These are phyloP conservation scores for Entomortierella lignicola DNA, from an alignment of 192 early-diverging fungal species.

Conservation along the genomic window DNA sequence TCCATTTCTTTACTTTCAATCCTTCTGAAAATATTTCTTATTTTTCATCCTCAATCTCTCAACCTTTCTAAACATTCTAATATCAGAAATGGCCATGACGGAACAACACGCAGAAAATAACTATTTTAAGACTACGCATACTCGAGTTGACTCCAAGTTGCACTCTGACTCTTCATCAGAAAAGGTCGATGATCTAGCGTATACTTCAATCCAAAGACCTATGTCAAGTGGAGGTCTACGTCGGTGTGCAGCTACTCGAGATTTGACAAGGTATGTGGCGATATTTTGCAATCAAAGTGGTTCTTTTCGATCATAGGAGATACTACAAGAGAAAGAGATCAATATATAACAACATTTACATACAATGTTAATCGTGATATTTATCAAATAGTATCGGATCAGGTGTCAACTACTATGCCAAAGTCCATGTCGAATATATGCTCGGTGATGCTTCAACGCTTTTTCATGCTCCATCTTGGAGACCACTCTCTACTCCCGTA, in stretches of 20 bases:
- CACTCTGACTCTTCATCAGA: conserved; percentile 40
- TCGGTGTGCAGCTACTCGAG: conserved; percentile 44
- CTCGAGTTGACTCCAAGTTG: conserved; percentile 45
- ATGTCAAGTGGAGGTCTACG: conserved; percentile 36
- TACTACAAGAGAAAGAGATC: not conserved
- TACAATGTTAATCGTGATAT: not conserved
- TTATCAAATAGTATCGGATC: conserved; percentile 29
- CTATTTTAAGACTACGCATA: conserved; percentile 42
- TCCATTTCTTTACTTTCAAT: too few species aligned
- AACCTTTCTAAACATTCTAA: not conserved
- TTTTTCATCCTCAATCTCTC: not conserved
- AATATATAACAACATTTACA: not conserved
- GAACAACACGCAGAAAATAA: conserved; percentile 27
- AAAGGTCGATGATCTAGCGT: conserved; percentile 23
- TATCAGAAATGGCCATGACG: conserved; percentile 37
- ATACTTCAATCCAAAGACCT: conserved; percentile 12
- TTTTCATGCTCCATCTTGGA: conserved; percentile 34
- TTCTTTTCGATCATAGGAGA: not conserved
- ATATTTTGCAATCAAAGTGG: not conserved
- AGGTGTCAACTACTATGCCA: conserved; percentile 45
- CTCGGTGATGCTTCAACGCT: conserved; percentile 32
- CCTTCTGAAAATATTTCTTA: too few species aligned
- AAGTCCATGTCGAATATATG: conserved; percentile 41
- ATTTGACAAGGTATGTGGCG: conserved; percentile 39
- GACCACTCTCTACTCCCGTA: conserved; percentile 4